A percentile compares a stretch with the other conserved stretches of the same genome.
These are phyloP conservation scores for Pseudogymnoascus sp. DNA, from an alignment of 2,329 filamentous ascomycete species.

Conservation along the genomic window DNA sequence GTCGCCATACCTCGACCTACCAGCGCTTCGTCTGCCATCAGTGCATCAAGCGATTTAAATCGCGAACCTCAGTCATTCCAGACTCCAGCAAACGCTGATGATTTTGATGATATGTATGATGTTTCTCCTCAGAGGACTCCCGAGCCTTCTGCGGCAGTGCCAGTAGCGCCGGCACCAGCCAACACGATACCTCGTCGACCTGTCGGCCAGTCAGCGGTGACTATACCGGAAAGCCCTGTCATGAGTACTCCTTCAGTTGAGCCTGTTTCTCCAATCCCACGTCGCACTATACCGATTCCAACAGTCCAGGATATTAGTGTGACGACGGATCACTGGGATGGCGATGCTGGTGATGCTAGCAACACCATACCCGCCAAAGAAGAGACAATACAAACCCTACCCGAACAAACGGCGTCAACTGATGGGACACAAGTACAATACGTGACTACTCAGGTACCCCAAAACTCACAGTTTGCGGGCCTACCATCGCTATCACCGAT, in stretches of 20 bases:
- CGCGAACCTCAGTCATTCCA: neutral
- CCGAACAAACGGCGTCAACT: neutral
- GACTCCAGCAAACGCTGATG: conserved; percentile 9
- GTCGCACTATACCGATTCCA: neutral
- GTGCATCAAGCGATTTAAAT: neutral
- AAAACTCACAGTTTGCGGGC: neutral
- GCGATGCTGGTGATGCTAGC: neutral
- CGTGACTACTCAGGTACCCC: neutral
- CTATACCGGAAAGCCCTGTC: neutral
- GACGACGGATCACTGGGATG: neutral
- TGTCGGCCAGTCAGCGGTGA: neutral
- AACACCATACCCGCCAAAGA: neutral
- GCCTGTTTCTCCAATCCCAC: neutral
- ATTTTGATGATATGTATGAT: conserved; percentile 29
- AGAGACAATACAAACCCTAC: neutral
- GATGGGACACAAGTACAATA: neutral
- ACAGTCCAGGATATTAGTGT: neutral
- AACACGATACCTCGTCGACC: conserved; percentile 9
- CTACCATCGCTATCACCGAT: neutral
- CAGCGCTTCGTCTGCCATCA: neutral
- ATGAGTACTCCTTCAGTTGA: neutral
- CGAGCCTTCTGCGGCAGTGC: conserved; percentile 13
- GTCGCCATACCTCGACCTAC: neutral
- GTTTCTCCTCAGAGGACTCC: conserved; percentile 29
- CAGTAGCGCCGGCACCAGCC: neutral